Base-by-base conservation (phyloP, 148 eudicot species). In the Amaranthus cruentus region DNA sequence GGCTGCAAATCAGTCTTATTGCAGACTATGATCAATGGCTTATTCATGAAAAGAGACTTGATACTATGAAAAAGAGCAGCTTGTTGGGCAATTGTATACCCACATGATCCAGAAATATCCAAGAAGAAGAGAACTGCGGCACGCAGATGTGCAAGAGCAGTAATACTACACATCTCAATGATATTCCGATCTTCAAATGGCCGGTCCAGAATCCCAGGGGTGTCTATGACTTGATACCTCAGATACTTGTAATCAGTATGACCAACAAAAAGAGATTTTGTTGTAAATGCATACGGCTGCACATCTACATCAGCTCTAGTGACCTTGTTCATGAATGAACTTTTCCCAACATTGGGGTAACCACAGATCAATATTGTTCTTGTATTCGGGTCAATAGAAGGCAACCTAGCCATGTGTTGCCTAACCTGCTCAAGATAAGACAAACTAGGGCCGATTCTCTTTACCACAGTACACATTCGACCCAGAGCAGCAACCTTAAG, bases 401-500 rank as follows among this genome's bases (percentile, higher is more conserved):
- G 98, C 69, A 93, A 67, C 80, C 98, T 91, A 2, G 97, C 91
- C 97, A 93, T 93, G 79, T 93, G 98, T 71, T 93, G 91, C 81
- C 98, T 89, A 61, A 93, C 89, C 81, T 93, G 92, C 57, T 91
- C 98, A 51, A 93, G 92, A 80, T 91, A 93, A 47, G 97, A 97
- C 84, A 93, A 82, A 87, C 98, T 93, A 21, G 97, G 96, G 62
- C 91, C 80, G 48, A 93, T 77, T 47, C 96, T 84, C 84, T 93
- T 93, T 21, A 87, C 78, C 21, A 89, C 92, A 55, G 98, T 93
- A 74, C 98, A 93, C 98, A 93, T 93, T 50, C 97, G 90, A 47
- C 98, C 98, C 75, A 93, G 96, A 66, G 98, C 98, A 78, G 98
- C 97, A 69, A 93, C 98, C 71, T 93, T 93, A 44, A 93, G 85